Evolutionary conservation across 345 rosid genomes (phyloP).

Genomic region (Pistacia vera): DNA sequence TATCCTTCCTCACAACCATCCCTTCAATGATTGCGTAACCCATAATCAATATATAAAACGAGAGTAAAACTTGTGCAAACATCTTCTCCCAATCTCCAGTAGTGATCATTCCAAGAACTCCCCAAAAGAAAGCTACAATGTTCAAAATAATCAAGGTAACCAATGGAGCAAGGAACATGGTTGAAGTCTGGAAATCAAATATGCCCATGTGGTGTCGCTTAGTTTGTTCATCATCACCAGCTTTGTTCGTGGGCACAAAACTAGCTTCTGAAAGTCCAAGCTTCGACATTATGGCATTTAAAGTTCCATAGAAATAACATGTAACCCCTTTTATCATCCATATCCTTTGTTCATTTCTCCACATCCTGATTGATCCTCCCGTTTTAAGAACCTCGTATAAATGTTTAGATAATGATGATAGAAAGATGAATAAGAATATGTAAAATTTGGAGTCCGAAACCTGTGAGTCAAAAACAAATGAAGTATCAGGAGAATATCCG

Average conservation of each 20-base stretch:
- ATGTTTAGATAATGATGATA: conserved; percentile 23
- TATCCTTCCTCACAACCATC: conserved; percentile 41
- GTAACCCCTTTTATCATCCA: conserved; percentile 52
- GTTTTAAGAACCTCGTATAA: conserved; percentile 30
- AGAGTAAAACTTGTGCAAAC: conserved; percentile 29
- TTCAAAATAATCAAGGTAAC: conserved; percentile 35
- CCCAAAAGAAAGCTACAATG: conserved; percentile 25
- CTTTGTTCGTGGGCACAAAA: conserved; percentile 46
- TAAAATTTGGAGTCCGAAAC: conserved; percentile 26
- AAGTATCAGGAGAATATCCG: not conserved
- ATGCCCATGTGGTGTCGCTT: conserved; percentile 34
- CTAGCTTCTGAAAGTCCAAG: conserved; percentile 36
- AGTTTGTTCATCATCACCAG: conserved; percentile 18
- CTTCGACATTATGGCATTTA: conserved; percentile 32
- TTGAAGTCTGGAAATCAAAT: conserved; percentile 40
- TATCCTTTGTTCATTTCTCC: conserved; percentile 34
- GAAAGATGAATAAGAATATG: conserved; percentile 28
- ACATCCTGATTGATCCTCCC: conserved; percentile 24
- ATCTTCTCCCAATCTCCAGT: conserved; percentile 21
- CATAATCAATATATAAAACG: conserved; percentile 35
- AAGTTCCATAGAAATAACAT: conserved; percentile 22
- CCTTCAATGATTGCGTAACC: conserved; percentile 48
- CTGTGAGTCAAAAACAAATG: conserved; percentile 9
- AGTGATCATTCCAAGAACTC: conserved; percentile 25
- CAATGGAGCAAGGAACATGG: conserved; percentile 38